Base-by-base conservation (phyloP, 2,329 filamentous ascomycete species). In the Colletotrichum sp. region DNA sequence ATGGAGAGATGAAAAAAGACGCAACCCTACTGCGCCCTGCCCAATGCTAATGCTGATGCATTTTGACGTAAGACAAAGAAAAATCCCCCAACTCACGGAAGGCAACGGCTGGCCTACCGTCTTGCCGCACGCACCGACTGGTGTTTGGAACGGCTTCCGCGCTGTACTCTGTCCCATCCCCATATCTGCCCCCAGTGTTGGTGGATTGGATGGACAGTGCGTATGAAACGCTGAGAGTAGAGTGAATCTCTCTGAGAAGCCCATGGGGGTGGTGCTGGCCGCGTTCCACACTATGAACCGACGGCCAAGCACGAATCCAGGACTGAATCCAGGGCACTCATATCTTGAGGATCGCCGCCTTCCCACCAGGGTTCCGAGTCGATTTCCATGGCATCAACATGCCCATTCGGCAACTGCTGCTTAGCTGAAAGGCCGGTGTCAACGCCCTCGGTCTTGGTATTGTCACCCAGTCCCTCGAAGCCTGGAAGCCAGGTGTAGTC, bases 311-410 rank as follows among this genome's bases (percentile, higher is more conserved):
- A 89, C 5, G 89, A 90, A 75, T 92, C 91, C 67, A 93, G 84
- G 18, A 93, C 86, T 55, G 83, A 85, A 78, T 93, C 89, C 30
- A 94, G 85, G 71, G 87, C 83, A 64, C 87, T 84, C 79, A 87
- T 86, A 77, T 93, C 91, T 34, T 86, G 83, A 4, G 79, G 78
- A 64, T 90, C 89, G 52, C 89, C 89, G 4, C 92, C 93, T 64
- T 93, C 92, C 93, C 93, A 94, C 78, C 87, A 87, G n/a, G 86
- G 82, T 15, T 92, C 76, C 21, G 82, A 83, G 80, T 93, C 91
- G 60, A 92, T 83, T 10, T 93, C 91, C 90, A 92, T 93, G n/a
- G 86, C 82, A 71, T 92, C 90, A 3, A 84, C 80, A 69, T 88
- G 83, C 4, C 90, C 90, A 75, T 91, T 92, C 12, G 87, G 83